Evolutionary conservation across 225 moss, liverwort and hornwort species (phyloP).

Genomic region (Marchantia paleacea): DNA sequence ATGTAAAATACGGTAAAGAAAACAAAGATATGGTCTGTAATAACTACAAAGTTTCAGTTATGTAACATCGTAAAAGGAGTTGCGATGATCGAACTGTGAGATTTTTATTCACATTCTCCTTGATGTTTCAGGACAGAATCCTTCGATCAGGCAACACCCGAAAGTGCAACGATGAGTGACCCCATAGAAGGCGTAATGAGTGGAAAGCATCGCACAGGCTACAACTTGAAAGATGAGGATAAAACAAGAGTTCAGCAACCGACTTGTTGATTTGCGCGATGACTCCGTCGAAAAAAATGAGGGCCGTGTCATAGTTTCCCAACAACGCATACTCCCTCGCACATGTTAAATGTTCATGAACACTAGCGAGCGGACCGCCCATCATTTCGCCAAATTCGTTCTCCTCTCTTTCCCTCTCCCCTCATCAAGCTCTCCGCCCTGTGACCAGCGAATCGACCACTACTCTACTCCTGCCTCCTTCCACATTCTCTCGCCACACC

Average conservation of each 20-base stretch:
- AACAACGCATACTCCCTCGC: constrained; percentile 98
- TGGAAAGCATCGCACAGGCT: not conserved
- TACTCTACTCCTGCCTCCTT: constrained; percentile 1
- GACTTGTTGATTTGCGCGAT: constrained; percentile 97
- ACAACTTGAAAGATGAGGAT: not conserved
- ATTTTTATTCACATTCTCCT: not conserved
- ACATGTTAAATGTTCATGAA: constrained; percentile 92
- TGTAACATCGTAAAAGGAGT: not conserved
- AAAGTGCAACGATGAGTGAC: not conserved
- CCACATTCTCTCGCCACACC: not conserved
- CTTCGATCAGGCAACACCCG: not conserved
- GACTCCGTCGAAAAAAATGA: constrained; percentile 98
- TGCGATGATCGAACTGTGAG: not conserved
- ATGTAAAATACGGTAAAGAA: no score
- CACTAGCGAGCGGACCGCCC: constrained; percentile 86
- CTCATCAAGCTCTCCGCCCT: constrained; percentile 34
- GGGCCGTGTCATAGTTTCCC: constrained; percentile 97
- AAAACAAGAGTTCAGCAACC: not conserved
- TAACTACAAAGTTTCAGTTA: not conserved
- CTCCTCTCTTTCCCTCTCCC: constrained; percentile 22
- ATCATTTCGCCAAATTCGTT: constrained; percentile 47
- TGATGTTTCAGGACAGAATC: not conserved
- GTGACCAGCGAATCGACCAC: constrained; percentile 7
- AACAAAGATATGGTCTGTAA: no score
- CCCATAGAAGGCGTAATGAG: not conserved